Evolutionary conservation across 805 yeast species (phyloP), one percentile per base, ranked within the genome.

Genomic region (Saccharomycopsis sp.): DNA sequence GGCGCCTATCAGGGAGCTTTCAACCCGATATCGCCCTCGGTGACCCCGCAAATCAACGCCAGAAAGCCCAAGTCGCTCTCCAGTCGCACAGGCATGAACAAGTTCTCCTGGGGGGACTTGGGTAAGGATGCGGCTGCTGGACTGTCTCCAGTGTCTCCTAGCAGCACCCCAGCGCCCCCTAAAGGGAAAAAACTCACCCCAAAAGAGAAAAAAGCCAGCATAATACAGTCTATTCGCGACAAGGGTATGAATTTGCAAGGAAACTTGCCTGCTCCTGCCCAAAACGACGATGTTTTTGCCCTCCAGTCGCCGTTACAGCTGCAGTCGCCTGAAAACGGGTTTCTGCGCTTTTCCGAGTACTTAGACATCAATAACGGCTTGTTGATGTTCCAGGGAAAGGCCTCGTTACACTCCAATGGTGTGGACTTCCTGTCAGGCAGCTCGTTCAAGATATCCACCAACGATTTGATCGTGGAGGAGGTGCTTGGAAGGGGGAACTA

Each of bases 401-500:
- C 97, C 2, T 89, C 97, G 0, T 73, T 94, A 54, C 94, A 92
- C 66, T 86, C 97, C 0, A 83, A 88, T 63, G 99, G 99, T 53
- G 86, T 94, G 54, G 94, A 91, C 69, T 94, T 94, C 67, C 81
- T 89, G 42, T 84, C 88, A 54, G 99, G 99, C 1, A 82, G 92
- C 1, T 85, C 91, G 53, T 92, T 94, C 73, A 78, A 87, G 59
- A 91, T 94, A 44, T 85, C 94, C 2, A 78, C 91, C 57, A 96
- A 90, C 64, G 96, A 94, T 67, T 72, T 88, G 58, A 87, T 87
- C 66, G 83, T 87, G 63, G 76, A 89, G 58, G 96, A 87, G 55
- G 98, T 93, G 71, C 75, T 94, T 52, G 99, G 99, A 1, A 82
- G 93, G 53, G 99, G 99, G 8, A 94, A 94, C 73, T 94, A 94